Conservation (phyloP, 2,329 filamentous ascomycete genomes). For the Fusarium newnesense region DNA sequence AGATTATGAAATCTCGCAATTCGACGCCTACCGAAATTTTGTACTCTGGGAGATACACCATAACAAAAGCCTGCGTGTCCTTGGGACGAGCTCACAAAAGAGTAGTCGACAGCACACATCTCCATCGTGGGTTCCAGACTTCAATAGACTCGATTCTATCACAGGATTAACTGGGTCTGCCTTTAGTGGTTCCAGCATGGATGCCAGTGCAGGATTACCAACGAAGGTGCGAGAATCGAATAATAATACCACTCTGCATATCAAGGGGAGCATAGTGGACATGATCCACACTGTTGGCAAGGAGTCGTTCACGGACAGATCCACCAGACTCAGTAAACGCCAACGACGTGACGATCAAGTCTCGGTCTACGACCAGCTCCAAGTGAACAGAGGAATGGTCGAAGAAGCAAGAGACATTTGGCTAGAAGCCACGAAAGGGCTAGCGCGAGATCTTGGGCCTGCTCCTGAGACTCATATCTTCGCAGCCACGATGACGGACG, state of each 20-base stretch:
- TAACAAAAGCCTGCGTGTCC: neutral
- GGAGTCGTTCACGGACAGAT: accelerated
- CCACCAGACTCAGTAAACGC: accelerated
- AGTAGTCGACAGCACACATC: accelerated
- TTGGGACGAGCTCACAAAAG: neutral
- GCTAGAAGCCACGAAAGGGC: accelerated
- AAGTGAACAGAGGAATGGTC: neutral
- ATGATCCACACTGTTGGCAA: neutral
- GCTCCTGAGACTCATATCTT: accelerated
- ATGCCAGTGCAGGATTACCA: accelerated
- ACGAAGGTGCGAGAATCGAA: accelerated
- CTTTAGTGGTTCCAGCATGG: neutral
- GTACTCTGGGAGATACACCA: accelerated
- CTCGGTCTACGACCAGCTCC: accelerated
- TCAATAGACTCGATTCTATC: accelerated
- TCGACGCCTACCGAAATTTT: accelerated
- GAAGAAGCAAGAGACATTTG: neutral
- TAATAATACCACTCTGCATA: accelerated
- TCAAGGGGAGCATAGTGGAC: accelerated
- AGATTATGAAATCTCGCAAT: accelerated
- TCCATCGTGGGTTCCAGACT: neutral
- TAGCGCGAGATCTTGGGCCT: neutral
- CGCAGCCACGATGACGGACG: neutral
- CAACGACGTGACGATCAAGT: accelerated
- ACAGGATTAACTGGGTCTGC: accelerated